phyloP scores from a whole-genome alignment of 805 yeast species.

The Blastobotrys parvus region DNA sequence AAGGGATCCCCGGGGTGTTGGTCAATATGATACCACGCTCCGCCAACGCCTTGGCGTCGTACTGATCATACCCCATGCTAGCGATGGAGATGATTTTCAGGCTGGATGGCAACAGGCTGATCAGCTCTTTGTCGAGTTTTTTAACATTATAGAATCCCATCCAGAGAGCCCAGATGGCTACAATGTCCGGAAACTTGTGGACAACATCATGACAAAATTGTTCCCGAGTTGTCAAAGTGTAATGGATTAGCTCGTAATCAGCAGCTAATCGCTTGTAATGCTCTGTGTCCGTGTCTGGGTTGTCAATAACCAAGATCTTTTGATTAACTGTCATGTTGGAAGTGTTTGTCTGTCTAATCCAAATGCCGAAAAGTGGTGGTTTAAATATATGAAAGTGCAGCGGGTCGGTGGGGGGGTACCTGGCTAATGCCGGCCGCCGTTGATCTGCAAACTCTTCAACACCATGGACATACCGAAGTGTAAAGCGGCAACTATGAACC shows the following conservation, averaged over 20 bases:
- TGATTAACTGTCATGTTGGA: too few relatives aligned
- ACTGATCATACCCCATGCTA: slow-evolving; percentile 54
- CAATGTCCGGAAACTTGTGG: slow-evolving; percentile 33
- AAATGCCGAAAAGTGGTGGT: too few relatives aligned
- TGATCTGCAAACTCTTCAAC: too few relatives aligned
- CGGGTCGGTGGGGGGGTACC: too few relatives aligned
- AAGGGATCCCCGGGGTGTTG: slow-evolving; percentile 44
- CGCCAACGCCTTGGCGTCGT: slow-evolving; percentile 37
- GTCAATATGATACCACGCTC: slow-evolving; percentile 44
- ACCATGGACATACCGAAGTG: too few relatives aligned
- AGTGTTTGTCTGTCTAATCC: too few relatives aligned
- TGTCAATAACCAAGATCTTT: slow-evolving; percentile 9
- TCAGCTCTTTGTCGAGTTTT: slow-evolving; percentile 22
- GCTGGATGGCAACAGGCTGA: slow-evolving; percentile 39
- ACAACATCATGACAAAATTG: slow-evolving; percentile 36
- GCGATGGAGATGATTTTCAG: slow-evolving; percentile 46
- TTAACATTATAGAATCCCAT: slow-evolving; percentile 34
- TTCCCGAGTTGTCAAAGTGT: slow-evolving; percentile 20
- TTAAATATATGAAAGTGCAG: too few relatives aligned
- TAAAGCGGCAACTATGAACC: too few relatives aligned
- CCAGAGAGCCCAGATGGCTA: slow-evolving; percentile 50
- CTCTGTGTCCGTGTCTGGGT: background rate
- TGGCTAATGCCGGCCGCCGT: too few relatives aligned
- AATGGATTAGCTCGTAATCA: slow-evolving; percentile 6
- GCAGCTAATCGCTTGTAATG: slow-evolving; percentile 3